Evolutionary conservation across 768 basidiomycete species (phyloP), one percentile per base, ranked within the genome.

Genomic region (Pleurotus ostreatus): DNA sequence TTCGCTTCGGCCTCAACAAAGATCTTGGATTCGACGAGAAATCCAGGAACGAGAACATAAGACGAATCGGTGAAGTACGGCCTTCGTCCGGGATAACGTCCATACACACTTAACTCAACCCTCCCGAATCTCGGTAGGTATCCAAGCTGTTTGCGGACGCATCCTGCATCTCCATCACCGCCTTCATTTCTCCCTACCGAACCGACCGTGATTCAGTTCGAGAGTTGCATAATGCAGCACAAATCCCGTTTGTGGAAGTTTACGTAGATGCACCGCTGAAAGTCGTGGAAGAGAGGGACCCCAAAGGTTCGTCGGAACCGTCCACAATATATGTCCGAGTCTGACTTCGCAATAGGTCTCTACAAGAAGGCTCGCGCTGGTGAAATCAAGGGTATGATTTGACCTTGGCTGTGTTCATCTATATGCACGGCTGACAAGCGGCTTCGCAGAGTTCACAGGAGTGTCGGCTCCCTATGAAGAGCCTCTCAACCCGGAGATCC

Each of bases 121-220:
- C 9, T 23, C 53, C 41, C 5, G 23, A 44, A 20, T 64, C 30
- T 34, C 3, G 30, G 11, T 34, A 96, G 94, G 95, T 99, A 48
- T 87, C 97, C 46, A 94, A 93, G 69, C 78, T 98, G 41, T 97
- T 99, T 70, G 85, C 94, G 16, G 91, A 95, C 65, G 82, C 94
- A 2, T 87, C 83, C 30, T 90, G 88, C 62, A 80, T 97, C 61
- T 79, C 90, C 15, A 78, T 98, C 67, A 96, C 97, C 15, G 95
- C 97, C 11, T 99, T 99, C 75, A 99, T 99, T 71, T 98, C 97
- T 1, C 97, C 97, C n/a, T 98, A 98, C 73, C 79, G 83, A 48
- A 81, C 84, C 12, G 96, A 99, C 76, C 85, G 97, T 34, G 78
- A 82, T 11, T 68, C 87, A 46, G 97, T 92, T 18, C 85, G 97